phyloP scores from a whole-genome alignment of 2,329 filamentous ascomycete genomes.

The Colletotrichum eremochloae region DNA sequence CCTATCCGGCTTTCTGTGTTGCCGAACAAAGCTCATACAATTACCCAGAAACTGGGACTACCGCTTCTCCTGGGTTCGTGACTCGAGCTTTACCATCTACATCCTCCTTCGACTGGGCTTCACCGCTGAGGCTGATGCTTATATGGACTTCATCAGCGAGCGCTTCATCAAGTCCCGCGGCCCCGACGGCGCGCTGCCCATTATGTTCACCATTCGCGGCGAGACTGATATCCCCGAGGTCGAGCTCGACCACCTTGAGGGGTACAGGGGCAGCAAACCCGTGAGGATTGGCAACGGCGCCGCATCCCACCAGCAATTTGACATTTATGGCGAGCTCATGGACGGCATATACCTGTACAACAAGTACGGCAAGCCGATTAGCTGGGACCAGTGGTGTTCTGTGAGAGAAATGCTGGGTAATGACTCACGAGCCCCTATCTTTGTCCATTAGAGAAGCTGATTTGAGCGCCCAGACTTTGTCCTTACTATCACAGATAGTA shows the following conservation, averaged over 20 bases:
- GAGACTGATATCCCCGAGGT: constrained; percentile 80
- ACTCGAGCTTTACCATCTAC: constrained; percentile 83
- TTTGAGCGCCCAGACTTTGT: constrained; percentile 69
- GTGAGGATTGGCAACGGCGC: constrained; percentile 84
- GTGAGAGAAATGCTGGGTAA: constrained; percentile 75
- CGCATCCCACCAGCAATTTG: constrained; percentile 81
- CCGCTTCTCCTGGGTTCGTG: constrained; percentile 83
- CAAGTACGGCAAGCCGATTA: constrained; percentile 82
- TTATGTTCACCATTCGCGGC: constrained; percentile 86
- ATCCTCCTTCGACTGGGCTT: constrained; percentile 83
- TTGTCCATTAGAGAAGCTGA: neutral
- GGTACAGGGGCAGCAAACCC: constrained; percentile 77
- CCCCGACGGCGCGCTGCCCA: constrained; percentile 74
- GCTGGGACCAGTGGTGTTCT: constrained; percentile 81
- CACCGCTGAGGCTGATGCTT: constrained; percentile 80
- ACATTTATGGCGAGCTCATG: constrained; percentile 85
- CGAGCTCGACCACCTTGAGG: constrained; percentile 78
- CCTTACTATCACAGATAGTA: constrained; percentile 73
- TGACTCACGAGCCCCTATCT: constrained; percentile 29
- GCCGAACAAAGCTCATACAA: constrained; percentile 4
- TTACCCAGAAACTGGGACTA: constrained; percentile 75
- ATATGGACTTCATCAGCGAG: constrained; percentile 83
- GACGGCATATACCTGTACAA: constrained; percentile 84
- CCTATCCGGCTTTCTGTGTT: neutral
- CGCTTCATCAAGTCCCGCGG: constrained; percentile 74